phyloP scores from a whole-genome alignment of 1,284 basidiomycete genomes.

The Butyriboletus appendiculatus region DNA sequence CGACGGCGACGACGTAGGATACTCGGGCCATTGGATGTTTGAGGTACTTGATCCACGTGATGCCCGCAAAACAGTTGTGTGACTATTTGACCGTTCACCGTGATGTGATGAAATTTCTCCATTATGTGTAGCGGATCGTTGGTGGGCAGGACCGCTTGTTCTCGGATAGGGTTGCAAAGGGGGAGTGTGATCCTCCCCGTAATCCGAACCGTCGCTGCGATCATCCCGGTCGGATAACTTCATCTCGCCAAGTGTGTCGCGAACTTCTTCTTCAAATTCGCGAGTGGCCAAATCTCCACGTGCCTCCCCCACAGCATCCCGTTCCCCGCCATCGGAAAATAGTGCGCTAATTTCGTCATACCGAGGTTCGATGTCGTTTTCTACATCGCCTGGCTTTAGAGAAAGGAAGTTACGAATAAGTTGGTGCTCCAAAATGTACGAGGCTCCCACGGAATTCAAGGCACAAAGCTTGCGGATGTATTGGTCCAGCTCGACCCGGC shows the following conservation, averaged over 20 bases:
- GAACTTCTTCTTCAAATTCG: conserved; percentile 42
- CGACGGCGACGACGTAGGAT: conserved; percentile 40
- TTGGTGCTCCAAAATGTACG: conserved; percentile 80
- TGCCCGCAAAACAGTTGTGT: conserved; percentile 14
- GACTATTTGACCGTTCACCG: conserved; percentile 25
- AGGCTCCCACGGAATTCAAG: conserved; percentile 63
- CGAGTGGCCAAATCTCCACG: conserved; percentile 31
- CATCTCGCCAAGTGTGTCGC: conserved; percentile 50
- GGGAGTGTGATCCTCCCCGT: conserved; percentile 58
- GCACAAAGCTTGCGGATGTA: conserved; percentile 84
- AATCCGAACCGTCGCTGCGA: conserved; percentile 57
- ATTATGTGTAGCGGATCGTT: conserved; percentile 47
- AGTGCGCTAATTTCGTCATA: conserved; percentile 57
- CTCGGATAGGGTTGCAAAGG: conserved; percentile 13
- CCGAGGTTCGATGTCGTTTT: conserved; percentile 62
- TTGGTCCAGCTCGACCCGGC: conserved; percentile 84
- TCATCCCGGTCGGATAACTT: conserved; percentile 43
- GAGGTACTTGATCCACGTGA: conserved; percentile 32
- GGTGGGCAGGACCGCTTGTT: conserved; percentile 37
- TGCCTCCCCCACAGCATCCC: conserved; percentile 32
- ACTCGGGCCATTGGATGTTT: conserved; percentile 34
- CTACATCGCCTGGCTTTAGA: conserved; percentile 86
- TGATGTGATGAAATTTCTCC: conserved; percentile 32
- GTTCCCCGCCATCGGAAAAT: conserved; percentile 41
- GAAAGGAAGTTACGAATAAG: conserved; percentile 87